Evolutionary conservation across 371 early-diverging fungal genomes (phyloP).

Genomic region (Syncephalis fuscata): DNA sequence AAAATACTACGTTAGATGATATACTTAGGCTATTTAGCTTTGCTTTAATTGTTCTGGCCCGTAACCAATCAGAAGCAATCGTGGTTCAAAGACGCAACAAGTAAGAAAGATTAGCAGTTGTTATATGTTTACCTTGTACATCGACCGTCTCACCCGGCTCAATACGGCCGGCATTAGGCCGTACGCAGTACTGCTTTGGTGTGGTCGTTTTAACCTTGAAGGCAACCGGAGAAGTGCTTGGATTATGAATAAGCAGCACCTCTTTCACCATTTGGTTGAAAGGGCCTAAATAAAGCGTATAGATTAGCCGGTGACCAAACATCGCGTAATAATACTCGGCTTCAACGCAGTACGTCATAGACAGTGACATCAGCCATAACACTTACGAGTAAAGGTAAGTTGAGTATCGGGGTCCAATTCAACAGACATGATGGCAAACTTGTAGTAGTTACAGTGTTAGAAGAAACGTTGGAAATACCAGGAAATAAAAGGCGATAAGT

Average conservation of each 20-base stretch:
- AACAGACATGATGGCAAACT: conserved; percentile 22
- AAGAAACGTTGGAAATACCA: background rate
- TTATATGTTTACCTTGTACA: conserved; percentile 42
- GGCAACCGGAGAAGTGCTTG: conserved; percentile 42
- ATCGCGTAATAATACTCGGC: background rate
- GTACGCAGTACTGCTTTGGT: conserved; percentile 92
- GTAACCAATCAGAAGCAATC: too few species aligned
- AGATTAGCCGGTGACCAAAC: too few species aligned
- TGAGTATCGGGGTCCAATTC: conserved; percentile 30
- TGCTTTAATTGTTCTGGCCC: too few species aligned
- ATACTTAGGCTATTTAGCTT: background rate
- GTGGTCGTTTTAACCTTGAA: conserved; percentile 98
- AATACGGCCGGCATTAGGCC: conserved; percentile 86
- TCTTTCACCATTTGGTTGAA: conserved; percentile 47
- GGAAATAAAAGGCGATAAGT: background rate
- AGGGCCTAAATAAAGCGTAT: conserved; percentile 50
- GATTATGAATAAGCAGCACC: conserved; percentile 47
- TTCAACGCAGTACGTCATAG: background rate
- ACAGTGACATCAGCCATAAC: background rate
- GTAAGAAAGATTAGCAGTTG: background rate
- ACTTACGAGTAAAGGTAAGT: conserved; percentile 36
- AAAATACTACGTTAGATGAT: background rate
- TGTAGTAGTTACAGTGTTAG: background rate
- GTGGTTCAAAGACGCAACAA: too few species aligned
- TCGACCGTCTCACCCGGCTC: conserved; percentile 51